phyloP scores from a whole-genome alignment of 768 basidiomycete species.

The Sarcomyxa edulis region DNA sequence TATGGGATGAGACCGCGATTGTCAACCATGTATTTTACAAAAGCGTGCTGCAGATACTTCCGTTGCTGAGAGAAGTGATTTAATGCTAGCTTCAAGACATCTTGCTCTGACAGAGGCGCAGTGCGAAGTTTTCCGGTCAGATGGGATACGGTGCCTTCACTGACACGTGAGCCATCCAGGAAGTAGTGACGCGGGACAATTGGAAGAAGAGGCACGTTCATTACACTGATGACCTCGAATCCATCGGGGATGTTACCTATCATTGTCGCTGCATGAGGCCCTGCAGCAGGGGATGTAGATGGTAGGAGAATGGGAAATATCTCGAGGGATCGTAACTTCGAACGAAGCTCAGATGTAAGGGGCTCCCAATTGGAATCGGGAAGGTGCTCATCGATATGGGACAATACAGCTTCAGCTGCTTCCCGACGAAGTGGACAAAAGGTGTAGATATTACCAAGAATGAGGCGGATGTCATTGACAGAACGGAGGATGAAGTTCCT shows the following conservation, averaged over 20 bases:
- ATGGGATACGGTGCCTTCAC: neutral
- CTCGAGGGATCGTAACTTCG: constrained; percentile 17
- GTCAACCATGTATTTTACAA: constrained; percentile 22
- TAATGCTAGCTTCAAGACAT: constrained; percentile 21
- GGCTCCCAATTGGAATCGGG: neutral
- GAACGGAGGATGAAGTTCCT: constrained; percentile 14
- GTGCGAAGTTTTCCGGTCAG: neutral
- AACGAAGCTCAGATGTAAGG: neutral
- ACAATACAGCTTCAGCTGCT: constrained; percentile 5
- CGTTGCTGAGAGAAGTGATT: constrained; percentile 24
- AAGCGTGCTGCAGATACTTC: constrained; percentile 16
- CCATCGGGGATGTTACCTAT: neutral
- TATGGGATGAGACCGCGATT: constrained; percentile 19
- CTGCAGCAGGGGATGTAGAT: neutral
- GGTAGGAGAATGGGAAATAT: constrained; percentile 23
- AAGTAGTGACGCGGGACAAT: constrained; percentile 16
- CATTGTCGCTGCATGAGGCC: neutral
- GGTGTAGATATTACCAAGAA: constrained; percentile 22
- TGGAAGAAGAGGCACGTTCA: constrained; percentile 17
- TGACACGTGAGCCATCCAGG: constrained; percentile 19
- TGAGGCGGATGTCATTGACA: constrained; percentile 20
- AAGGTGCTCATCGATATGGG: constrained; percentile 7
- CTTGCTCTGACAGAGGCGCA: constrained; percentile 3
- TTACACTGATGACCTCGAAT: neutral
- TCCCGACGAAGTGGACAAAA: constrained; percentile 6